Conservation (phyloP, 768 basidiomycete species). For the Russula virescens region DNA sequence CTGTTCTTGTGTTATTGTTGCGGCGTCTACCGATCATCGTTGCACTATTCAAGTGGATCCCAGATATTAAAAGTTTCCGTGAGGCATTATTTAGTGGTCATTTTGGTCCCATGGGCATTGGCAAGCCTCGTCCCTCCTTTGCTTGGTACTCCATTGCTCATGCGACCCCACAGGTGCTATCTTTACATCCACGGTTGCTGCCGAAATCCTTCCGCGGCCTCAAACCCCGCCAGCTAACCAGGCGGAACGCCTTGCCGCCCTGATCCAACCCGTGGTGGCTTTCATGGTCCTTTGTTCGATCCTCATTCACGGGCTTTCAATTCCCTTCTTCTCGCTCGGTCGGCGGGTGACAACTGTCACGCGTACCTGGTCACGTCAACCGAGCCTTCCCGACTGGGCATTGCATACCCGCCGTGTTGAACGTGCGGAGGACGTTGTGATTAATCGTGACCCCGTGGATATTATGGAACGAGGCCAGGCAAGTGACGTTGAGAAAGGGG, state of each 20-base stretch:
- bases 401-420: slow-evolving; percentile 65
- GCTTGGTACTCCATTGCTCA: neutral
- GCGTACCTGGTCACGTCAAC: slow-evolving; percentile 82
- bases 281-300: slow-evolving; percentile 95
- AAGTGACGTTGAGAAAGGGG: slow-evolving; percentile 26
- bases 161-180: slow-evolving; percentile 57
- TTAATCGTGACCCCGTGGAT: slow-evolving; percentile 65
- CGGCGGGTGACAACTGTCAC: slow-evolving; percentile 87
- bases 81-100: slow-evolving; percentile 95
- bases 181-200: slow-evolving; percentile 86
- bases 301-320: slow-evolving; percentile 82
- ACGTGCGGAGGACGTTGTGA: slow-evolving; percentile 71
- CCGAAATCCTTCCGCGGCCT: slow-evolving; percentile 48
- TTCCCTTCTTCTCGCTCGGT: slow-evolving; percentile 91
- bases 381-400: slow-evolving; percentile 72
- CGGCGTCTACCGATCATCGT: slow-evolving; percentile 82
- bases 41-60: slow-evolving; percentile 85
- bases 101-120: slow-evolving; percentile 86
- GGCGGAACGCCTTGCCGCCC: slow-evolving; percentile 57
- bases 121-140: slow-evolving; percentile 31
- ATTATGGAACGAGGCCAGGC: slow-evolving; percentile 47
- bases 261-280: slow-evolving; percentile 89
- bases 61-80: slow-evolving; percentile 89
- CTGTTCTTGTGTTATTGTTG: slow-evolving; percentile 74
- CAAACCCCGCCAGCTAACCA: slow-evolving; percentile 46